phyloP scores from a whole-genome alignment of 345 rosid species.

The Bruguiera sexangula region DNA sequence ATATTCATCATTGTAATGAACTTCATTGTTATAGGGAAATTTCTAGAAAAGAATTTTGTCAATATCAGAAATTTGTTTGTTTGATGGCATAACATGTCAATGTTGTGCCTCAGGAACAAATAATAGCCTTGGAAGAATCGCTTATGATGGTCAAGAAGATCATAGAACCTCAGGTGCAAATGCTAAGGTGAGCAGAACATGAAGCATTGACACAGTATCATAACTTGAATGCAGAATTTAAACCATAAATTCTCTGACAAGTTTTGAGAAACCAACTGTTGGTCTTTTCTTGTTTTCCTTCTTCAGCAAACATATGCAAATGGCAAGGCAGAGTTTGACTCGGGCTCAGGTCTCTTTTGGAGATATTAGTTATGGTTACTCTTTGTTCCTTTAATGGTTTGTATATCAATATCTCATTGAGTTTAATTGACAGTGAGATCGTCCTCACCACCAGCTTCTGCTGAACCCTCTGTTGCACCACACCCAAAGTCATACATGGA shows the following conservation, averaged over 20 bases:
- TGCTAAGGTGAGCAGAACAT: conserved; percentile 52
- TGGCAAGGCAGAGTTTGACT: conserved; percentile 52
- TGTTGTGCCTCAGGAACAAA: conserved; percentile 44
- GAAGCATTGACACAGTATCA: conserved; percentile 9
- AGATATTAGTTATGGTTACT: conserved; percentile 6
- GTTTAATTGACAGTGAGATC: conserved; percentile 61
- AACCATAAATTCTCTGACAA: conserved; percentile 6
- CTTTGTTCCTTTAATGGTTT: conserved; percentile 7
- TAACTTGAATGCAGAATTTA: conserved; percentile 6
- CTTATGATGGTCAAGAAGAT: conserved; percentile 50
- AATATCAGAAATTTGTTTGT: neutral
- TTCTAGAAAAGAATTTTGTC: neutral
- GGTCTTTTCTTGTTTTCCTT: conserved; percentile 13
- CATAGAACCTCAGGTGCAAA: conserved; percentile 27
- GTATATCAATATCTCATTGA: conserved; percentile 11
- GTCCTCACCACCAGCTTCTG: conserved; percentile 55
- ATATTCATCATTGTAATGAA: too few relatives aligned
- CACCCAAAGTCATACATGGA: conserved; percentile 95
- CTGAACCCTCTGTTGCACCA: conserved; percentile 58
- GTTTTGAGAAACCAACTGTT: conserved; percentile 10
- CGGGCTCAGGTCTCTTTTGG: conserved; percentile 56
- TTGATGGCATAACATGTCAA: conserved; percentile 4
- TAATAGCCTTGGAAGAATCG: conserved; percentile 31
- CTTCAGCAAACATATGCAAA: conserved; percentile 55
- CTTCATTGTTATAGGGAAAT: neutral